Evolutionary conservation across 208 protist genomes (phyloP).

Genomic region (Leishmania tropica): DNA sequence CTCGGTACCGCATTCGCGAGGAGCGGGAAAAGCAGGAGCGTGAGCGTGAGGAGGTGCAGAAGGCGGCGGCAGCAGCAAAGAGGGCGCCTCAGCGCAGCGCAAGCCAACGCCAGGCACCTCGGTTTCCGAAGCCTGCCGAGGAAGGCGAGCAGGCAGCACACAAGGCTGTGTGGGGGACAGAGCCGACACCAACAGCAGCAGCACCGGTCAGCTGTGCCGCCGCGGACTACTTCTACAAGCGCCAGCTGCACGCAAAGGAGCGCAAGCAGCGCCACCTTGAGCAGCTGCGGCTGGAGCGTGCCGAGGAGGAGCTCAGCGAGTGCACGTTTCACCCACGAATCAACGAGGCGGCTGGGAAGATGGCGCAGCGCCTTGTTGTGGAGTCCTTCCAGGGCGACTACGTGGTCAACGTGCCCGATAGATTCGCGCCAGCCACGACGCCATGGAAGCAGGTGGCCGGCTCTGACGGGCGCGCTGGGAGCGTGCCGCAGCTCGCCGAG

Average conservation of each 20-base stretch:
- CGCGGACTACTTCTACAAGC: constrained; percentile 33
- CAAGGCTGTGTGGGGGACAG: not conserved
- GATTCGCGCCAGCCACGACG: not conserved
- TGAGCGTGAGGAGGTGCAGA: not conserved
- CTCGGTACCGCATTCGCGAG: constrained; percentile 23
- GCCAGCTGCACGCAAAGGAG: constrained; percentile 28
- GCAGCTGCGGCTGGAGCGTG: constrained; percentile 27
- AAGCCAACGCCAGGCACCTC: not conserved
- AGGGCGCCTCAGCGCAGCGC: not conserved
- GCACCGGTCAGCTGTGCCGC: not conserved
- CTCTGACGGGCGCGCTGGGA: not conserved
- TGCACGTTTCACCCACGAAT: constrained; percentile 55
- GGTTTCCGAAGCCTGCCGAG: not conserved
- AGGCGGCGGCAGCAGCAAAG: not conserved
- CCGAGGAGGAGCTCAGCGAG: constrained; percentile 30
- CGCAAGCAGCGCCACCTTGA: constrained; percentile 27
- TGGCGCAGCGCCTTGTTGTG: constrained; percentile 25
- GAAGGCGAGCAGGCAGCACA: not conserved
- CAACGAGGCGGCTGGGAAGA: constrained; percentile 20
- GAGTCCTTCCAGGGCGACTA: not conserved
- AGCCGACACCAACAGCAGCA: not conserved
- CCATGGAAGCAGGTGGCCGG: not conserved
- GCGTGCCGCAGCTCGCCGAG: not conserved
- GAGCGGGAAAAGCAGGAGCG: constrained; percentile 1
- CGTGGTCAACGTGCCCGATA: not conserved